phyloP scores from a whole-genome alignment of 768 basidiomycete species.

The Kwoniella mangroviensis region DNA sequence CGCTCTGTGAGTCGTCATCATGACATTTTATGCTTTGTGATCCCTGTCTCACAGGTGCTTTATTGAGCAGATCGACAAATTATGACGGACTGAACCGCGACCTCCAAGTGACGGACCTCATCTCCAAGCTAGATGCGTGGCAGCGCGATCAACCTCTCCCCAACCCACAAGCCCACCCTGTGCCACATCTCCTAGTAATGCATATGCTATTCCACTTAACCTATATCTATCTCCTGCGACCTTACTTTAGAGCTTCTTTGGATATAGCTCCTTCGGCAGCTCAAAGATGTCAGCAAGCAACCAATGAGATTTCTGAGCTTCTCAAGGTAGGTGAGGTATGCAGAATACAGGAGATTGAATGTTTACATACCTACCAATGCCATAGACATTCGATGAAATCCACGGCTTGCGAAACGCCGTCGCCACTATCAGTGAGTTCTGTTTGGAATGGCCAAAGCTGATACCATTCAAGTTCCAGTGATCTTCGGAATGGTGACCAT shows the following conservation, averaged over 20 bases:
- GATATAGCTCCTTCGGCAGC: slow-evolving; percentile 10
- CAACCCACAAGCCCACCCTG: slow-evolving; percentile 6
- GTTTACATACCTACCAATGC: neutral
- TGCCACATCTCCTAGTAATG: slow-evolving; percentile 23
- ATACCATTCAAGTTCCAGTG: slow-evolving; percentile 2
- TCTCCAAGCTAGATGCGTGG: slow-evolving; percentile 8
- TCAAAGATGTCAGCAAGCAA: slow-evolving; percentile 16
- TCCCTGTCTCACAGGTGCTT: neutral
- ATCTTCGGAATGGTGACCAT: slow-evolving; percentile 12
- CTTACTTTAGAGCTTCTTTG: slow-evolving; percentile 22
- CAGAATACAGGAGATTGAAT: neutral
- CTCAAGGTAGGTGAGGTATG: slow-evolving; percentile 9
- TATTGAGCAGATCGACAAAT: neutral
- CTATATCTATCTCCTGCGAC: slow-evolving; percentile 22
- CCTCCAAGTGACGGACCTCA: neutral
- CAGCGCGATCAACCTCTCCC: slow-evolving; percentile 6
- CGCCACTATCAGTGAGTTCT: slow-evolving; percentile 19
- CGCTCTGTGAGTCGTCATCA: slow-evolving; percentile 8
- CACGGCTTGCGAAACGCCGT: slow-evolving; percentile 21
- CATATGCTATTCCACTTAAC: slow-evolving; percentile 23
- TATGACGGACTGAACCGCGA: slow-evolving; percentile 2
- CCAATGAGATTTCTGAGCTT: slow-evolving; percentile 10
- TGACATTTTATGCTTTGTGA: neutral
- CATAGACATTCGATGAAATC: slow-evolving; percentile 10
- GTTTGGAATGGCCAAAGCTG: neutral